phyloP scores from a whole-genome alignment of 208 protist genomes.

The Crithidia expoeki region DNA sequence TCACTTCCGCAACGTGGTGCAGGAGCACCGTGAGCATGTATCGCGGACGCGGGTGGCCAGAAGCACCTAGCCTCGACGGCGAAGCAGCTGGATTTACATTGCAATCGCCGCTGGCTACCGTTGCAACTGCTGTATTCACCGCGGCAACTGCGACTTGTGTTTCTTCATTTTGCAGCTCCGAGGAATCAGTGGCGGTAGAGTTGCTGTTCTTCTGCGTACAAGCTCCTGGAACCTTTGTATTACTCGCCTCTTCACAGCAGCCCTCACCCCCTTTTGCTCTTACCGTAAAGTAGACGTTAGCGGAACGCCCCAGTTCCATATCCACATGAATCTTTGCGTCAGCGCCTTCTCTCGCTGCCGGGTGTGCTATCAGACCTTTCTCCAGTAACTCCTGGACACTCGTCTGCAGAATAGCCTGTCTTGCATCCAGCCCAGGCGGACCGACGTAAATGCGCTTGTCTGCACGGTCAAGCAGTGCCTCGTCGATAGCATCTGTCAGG shows the following conservation, averaged over 20 bases:
- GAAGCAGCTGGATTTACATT: not conserved
- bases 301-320: not conserved
- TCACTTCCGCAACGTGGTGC: conserved; percentile 42
- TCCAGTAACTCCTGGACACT: conserved; percentile 83
- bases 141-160: not conserved
- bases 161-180: conserved; percentile 7
- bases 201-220: too few relatives aligned
- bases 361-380: conserved; percentile 19
- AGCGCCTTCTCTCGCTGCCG: not conserved
- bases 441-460: conserved; percentile 96
- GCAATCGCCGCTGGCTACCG: not conserved
- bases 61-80: not conserved
- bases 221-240: too few relatives aligned
- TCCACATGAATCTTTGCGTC: not conserved
- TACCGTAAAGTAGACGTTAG: not conserved
- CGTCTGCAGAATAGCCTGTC: conserved; percentile 73
- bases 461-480: conserved; percentile 95
- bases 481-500: conserved; percentile 93
- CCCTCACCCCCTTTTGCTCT: not conserved
- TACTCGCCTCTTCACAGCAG: too few relatives aligned
- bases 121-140: not conserved
- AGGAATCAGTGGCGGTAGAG: too few relatives aligned
- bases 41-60: not conserved
- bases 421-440: conserved; percentile 76
- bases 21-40: conserved; percentile 17